These are phyloP conservation scores for Carex kokanica DNA, from an alignment of 176 grass and related monocot genomes.

Conservation along the genomic window DNA sequence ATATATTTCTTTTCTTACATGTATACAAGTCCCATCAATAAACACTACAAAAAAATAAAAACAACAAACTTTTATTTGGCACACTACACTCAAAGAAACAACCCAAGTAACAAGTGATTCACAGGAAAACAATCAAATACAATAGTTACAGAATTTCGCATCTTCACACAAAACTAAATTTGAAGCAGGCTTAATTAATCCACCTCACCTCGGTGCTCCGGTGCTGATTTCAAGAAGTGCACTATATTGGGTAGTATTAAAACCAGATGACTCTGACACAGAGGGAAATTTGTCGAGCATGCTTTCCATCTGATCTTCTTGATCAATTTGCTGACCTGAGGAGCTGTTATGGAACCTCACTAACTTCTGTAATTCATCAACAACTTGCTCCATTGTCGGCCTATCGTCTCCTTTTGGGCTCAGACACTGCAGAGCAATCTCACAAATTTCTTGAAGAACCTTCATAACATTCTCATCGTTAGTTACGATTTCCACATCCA, in stretches of 20 bases:
- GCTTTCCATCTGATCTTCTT: background rate
- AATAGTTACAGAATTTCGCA: background rate
- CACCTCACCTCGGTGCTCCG: background rate
- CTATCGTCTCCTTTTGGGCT: slow-evolving; percentile 25
- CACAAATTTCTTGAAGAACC: slow-evolving; percentile 13
- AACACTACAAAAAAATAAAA: no score
- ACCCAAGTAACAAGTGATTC: no score
- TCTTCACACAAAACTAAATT: background rate
- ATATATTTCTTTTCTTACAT: no score
- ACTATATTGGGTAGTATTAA: slow-evolving; percentile 1
- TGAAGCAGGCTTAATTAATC: background rate
- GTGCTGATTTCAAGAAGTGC: background rate
- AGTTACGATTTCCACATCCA: slow-evolving; percentile 31
- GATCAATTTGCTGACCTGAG: background rate
- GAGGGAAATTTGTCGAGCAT: background rate
- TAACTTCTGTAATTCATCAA: slow-evolving; percentile 9
- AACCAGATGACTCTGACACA: background rate
- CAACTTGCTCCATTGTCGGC: slow-evolving; percentile 23
- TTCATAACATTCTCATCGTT: background rate
- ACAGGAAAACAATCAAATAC: no score
- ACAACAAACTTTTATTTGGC: no score
- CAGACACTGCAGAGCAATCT: slow-evolving; percentile 14
- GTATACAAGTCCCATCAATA: no score
- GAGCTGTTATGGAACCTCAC: background rate
- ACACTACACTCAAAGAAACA: no score